phyloP scores from a whole-genome alignment of 768 basidiomycete species.

The Lactarius psammicola region DNA sequence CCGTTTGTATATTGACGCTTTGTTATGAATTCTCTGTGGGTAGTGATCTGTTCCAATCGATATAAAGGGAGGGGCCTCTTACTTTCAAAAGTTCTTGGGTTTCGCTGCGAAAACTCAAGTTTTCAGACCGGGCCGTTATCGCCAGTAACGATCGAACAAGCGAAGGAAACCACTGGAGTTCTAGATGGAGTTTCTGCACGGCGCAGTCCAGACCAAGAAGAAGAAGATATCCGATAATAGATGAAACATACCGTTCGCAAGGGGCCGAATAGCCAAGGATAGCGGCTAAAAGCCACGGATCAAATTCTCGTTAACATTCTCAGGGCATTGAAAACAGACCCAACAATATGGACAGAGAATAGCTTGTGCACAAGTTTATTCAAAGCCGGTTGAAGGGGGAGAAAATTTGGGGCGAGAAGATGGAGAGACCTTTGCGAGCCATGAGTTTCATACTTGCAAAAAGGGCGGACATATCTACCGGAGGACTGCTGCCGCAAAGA shows the following conservation, averaged over 20 bases:
- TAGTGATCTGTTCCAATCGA: conserved; percentile 2
- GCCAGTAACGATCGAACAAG: conserved; percentile 22
- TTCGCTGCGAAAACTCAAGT: conserved; percentile 9
- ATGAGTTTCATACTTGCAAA: conserved; percentile 42
- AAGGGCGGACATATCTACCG: conserved; percentile 43
- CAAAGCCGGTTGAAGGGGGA: conserved; percentile 22
- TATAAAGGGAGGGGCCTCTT: neutral
- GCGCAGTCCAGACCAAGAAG: conserved; percentile 11
- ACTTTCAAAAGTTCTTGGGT: conserved; percentile 7
- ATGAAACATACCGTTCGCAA: conserved; percentile 53
- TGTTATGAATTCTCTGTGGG: conserved; percentile 14
- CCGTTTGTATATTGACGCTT: conserved; percentile 8
- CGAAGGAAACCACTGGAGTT: conserved; percentile 25
- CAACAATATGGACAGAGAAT: conserved; percentile 20
- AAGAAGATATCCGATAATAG: conserved; percentile 8
- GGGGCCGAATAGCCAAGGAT: conserved; percentile 73
- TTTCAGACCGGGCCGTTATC: conserved; percentile 17
- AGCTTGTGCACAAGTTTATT: conserved; percentile 19
- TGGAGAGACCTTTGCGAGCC: conserved; percentile 16
- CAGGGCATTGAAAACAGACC: conserved; percentile 19
- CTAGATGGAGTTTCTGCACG: conserved; percentile 22
- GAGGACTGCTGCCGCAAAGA: conserved; percentile 13
- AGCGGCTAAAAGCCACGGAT: conserved; percentile 48
- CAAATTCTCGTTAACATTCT: conserved; percentile 9
- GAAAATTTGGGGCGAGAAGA: conserved; percentile 20